phyloP scores from a whole-genome alignment of 2,329 filamentous ascomycete species.

The Teratosphaeria pseudoeucalypti region DNA sequence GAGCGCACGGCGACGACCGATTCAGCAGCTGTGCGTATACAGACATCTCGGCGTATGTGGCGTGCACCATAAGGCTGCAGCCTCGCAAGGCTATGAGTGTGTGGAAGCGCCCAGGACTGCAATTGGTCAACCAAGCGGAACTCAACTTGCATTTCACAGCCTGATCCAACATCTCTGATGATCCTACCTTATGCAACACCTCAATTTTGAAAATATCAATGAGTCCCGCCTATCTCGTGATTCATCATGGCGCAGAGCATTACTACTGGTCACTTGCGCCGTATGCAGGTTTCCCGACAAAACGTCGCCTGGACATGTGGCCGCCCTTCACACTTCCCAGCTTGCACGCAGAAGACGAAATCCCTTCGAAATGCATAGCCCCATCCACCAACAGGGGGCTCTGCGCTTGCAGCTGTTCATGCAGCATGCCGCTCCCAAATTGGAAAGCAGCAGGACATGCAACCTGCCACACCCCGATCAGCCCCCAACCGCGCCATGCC shows the following conservation, averaged over 20 bases:
- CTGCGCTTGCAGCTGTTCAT: not conserved
- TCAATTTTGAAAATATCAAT: not conserved
- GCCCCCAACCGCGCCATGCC: not conserved
- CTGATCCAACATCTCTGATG: not conserved
- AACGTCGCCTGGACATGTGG: not conserved
- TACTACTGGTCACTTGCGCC: not conserved
- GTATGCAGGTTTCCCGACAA: not conserved
- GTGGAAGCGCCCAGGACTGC: not conserved
- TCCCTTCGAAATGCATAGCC: not conserved
- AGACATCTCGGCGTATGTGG: not conserved
- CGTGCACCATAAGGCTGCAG: not conserved
- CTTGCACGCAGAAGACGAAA: not conserved
- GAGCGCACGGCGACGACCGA: no score
- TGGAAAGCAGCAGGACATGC: no score
- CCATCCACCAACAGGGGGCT: not conserved
- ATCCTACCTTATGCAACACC: not conserved
- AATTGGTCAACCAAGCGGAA: not conserved
- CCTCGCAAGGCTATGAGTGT: not conserved
- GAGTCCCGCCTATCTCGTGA: not conserved
- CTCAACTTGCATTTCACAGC: not conserved
- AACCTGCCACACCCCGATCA: no score
- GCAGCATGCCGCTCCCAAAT: not conserved
- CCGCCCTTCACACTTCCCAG: not conserved
- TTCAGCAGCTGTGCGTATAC: not conserved
- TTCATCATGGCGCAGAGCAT: not conserved